Conservation (phyloP, 371 early-diverging fungal genomes). For the Thermomucor indicae-seudaticae region DNA sequence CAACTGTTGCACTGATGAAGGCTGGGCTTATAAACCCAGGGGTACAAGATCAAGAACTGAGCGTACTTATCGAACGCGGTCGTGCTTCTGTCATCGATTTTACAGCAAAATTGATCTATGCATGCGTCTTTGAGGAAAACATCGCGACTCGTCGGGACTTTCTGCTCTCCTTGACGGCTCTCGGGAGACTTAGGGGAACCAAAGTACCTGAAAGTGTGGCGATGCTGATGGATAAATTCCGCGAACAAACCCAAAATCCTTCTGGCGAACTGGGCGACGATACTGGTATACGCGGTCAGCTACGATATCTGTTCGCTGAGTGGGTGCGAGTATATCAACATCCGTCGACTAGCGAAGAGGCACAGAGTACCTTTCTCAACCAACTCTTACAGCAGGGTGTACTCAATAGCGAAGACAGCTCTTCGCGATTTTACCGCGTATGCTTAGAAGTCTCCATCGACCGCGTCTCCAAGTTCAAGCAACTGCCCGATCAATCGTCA, state of each 20-base stretch:
- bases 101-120: constrained; percentile 69
- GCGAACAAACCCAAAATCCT: constrained; percentile 5
- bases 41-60: constrained; percentile 87
- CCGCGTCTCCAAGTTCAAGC: constrained; percentile 60
- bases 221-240: constrained; percentile 38
- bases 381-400: constrained; percentile 79
- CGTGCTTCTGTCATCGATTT: constrained; percentile 72
- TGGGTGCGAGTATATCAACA: constrained; percentile 89
- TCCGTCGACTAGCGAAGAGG: constrained; percentile 76
- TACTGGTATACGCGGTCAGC: constrained; percentile 58
- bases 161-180: constrained; percentile 64
- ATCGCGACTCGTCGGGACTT: constrained; percentile 71
- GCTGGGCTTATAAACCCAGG: constrained; percentile 68
- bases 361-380: constrained; percentile 57
- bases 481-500: constrained; percentile 40
- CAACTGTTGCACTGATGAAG: constrained; percentile 76
- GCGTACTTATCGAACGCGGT: constrained; percentile 74
- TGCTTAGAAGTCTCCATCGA: constrained; percentile 84
- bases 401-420: constrained; percentile 70
- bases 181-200: constrained; percentile 63
- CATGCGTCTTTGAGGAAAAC: constrained; percentile 60
- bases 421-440: constrained; percentile 84
- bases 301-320: constrained; percentile 72
- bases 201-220: constrained; percentile 61
- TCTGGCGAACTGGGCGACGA: constrained; percentile 31